Evolutionary conservation across 805 yeast genomes (phyloP).

Genomic region (Nakazawaea ernobii): DNA sequence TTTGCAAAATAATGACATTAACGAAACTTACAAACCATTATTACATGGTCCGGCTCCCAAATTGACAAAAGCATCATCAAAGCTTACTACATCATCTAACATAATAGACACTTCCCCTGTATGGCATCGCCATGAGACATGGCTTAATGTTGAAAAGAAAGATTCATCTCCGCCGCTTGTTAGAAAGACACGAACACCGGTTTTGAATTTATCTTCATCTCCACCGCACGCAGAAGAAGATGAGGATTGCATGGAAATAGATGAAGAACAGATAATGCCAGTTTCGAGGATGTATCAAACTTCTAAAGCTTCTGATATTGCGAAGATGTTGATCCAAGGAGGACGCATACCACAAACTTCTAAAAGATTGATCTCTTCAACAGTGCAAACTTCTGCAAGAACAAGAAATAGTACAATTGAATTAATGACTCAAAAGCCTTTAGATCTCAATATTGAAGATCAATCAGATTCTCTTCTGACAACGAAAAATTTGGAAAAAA

Average conservation of each 20-base stretch:
- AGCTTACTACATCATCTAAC: not conserved
- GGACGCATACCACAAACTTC: not conserved
- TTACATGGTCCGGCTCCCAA: not conserved
- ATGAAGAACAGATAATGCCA: not conserved
- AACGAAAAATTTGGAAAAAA: not conserved
- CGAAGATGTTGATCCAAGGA: not conserved
- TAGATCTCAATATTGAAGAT: not conserved
- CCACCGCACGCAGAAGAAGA: not conserved
- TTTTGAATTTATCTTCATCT: not conserved
- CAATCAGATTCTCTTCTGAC: not conserved
- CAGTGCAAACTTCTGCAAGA: not conserved
- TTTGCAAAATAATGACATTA: not conserved
- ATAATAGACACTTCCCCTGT: slow-evolving; percentile 3
- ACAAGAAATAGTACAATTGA: slow-evolving; percentile 1
- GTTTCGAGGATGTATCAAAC: not conserved
- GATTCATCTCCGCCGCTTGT: not conserved
- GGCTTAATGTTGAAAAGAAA: not conserved
- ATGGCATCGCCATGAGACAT: slow-evolving; percentile 8
- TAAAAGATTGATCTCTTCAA: not conserved
- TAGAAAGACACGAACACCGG: not conserved
- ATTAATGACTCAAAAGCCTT: slow-evolving; percentile 2
- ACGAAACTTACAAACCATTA: not conserved
- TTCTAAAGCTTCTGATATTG: not conserved
- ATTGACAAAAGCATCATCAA: not conserved
- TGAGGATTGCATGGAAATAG: not conserved